A percentile compares a stretch with the other conserved stretches of the same genome.
These are phyloP conservation scores for Globisporangium takayamanum DNA, from an alignment of 352 stramenopile species.

Conservation along the genomic window DNA sequence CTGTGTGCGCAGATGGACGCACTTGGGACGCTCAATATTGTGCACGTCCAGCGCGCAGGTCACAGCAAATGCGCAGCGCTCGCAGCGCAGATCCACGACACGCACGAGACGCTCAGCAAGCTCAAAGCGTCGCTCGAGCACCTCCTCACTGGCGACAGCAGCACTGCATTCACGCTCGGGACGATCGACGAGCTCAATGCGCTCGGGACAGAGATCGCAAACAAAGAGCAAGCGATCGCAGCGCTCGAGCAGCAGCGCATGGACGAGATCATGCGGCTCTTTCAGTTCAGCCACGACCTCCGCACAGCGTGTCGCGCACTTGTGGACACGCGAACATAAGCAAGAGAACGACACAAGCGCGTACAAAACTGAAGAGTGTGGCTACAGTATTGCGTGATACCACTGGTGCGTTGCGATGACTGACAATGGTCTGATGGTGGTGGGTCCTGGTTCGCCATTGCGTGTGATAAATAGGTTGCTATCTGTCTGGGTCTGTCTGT, in stretches of 20 bases:
- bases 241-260: conserved; percentile 15
- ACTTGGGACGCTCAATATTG: conserved; percentile 2
- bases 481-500: background rate
- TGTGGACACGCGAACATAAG: conserved; percentile 1
- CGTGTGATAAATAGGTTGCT: conserved; percentile 1
- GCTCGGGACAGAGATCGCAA: conserved; percentile 16
- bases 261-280: conserved; percentile 20
- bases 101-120: background rate
- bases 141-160: background rate
- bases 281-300: conserved; percentile 23
- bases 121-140: conserved; percentile 5
- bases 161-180: background rate
- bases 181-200: conserved; percentile 9
- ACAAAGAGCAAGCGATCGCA: conserved; percentile 15
- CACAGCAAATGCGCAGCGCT: conserved; percentile 13
- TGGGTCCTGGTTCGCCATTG: too few relatives aligned
- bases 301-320: conserved; percentile 9
- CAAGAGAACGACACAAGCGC: background rate
- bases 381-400: background rate
- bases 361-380: background rate
- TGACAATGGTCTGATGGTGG: too few relatives aligned
- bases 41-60: conserved; percentile 4
- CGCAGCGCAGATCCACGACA: conserved; percentile 6
- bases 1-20: conserved; percentile 5
- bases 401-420: background rate